These are phyloP conservation scores for Sphagnum tenellum DNA, from an alignment of 225 moss, liverwort and hornwort species.

Conservation along the genomic window DNA sequence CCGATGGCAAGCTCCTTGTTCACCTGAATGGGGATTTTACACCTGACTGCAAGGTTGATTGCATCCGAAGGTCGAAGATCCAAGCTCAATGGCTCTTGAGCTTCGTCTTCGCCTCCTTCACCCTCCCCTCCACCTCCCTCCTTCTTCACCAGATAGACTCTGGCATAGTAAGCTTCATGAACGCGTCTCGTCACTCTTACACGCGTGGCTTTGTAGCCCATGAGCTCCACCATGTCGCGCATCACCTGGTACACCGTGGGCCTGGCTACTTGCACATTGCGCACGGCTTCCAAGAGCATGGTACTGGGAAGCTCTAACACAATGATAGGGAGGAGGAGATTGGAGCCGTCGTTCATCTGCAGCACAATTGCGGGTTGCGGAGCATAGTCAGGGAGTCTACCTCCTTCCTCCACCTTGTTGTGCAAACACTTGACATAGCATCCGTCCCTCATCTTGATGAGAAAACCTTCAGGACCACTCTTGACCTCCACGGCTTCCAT, in stretches of 20 bases:
- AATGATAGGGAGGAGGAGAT: constrained; percentile 43
- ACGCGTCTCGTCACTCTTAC: constrained; percentile 48
- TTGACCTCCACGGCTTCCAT: constrained; percentile 57
- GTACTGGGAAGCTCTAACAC: constrained; percentile 50
- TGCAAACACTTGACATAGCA: constrained; percentile 42
- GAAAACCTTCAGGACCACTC: constrained; percentile 44
- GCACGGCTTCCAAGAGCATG: constrained; percentile 55
- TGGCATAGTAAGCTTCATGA: constrained; percentile 46
- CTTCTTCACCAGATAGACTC: constrained; percentile 28
- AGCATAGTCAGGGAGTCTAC: constrained; percentile 40
- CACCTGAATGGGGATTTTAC: constrained; percentile 53
- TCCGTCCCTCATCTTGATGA: constrained; percentile 47
- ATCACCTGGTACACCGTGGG: constrained; percentile 54
- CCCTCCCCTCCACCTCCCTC: no score
- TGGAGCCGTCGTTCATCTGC: constrained; percentile 46
- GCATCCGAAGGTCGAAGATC: constrained; percentile 54
- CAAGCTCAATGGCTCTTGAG: constrained; percentile 30
- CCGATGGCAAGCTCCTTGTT: constrained; percentile 41
- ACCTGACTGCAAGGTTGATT: constrained; percentile 43
- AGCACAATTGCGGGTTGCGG: constrained; percentile 55
- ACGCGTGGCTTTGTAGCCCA: constrained; percentile 51
- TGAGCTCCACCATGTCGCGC: constrained; percentile 48
- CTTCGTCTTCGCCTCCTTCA: constrained; percentile 15
- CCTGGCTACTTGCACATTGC: constrained; percentile 48
- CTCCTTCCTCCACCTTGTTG: constrained; percentile 35